These are phyloP conservation scores for Pinus taeda DNA, from an alignment of 75 land plant genomes.

Conservation along the genomic window DNA sequence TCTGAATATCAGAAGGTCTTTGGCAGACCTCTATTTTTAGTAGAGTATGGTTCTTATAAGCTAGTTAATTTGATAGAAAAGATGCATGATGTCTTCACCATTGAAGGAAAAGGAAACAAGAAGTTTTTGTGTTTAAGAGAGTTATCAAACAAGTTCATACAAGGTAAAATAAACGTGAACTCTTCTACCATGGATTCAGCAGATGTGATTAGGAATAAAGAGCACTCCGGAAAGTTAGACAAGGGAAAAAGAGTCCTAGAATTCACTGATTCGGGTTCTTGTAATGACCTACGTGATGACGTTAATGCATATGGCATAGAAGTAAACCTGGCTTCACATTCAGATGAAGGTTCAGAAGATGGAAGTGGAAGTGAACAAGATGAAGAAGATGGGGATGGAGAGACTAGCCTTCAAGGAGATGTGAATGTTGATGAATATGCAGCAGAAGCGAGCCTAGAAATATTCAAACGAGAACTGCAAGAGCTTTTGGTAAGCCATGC, in stretches of 20 bases:
- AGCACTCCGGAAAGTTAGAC: not conserved
- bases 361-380: conserved; percentile 13
- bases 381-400: conserved; percentile 8
- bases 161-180: too few relatives aligned
- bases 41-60: conserved; percentile 76
- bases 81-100: conserved; percentile 58
- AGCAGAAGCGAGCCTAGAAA: conserved; percentile 27
- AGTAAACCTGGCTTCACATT: conserved; percentile 1
- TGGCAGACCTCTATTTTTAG: conserved; percentile 70
- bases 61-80: conserved; percentile 74
- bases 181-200: conserved; percentile 1
- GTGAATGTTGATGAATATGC: conserved; percentile 12
- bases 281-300: not conserved
- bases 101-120: conserved; percentile 65
- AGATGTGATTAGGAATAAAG: not conserved
- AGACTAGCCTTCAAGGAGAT: not conserved
- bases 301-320: too few relatives aligned
- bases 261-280: not conserved
- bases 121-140: conserved; percentile 55
- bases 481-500: conserved; percentile 78
- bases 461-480: conserved; percentile 65
- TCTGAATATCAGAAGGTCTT: conserved; percentile 70
- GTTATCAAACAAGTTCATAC: conserved; percentile 1
- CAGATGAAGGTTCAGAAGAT: conserved; percentile 29
- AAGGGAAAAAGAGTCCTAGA: not conserved